Conservation (phyloP, 345 rosid species). For the Bruguiera gymnorhiza region DNA sequence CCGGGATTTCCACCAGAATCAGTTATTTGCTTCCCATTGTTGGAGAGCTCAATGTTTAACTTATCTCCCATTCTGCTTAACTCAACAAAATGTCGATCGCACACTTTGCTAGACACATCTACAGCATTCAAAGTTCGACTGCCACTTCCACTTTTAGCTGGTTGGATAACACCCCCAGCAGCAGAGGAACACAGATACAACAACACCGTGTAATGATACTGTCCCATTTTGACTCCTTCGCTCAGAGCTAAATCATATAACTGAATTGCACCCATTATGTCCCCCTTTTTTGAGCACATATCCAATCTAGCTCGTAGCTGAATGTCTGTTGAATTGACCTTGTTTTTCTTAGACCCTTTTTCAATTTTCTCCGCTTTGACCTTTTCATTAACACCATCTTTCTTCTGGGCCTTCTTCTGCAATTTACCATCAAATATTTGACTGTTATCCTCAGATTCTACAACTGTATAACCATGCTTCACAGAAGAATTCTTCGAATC, state of each 20-base stretch:
- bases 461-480: slow-evolving; percentile 12
- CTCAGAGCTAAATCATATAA: slow-evolving; percentile 46
- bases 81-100: slow-evolving; percentile 5
- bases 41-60: slow-evolving; percentile 4
- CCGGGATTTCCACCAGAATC: neutral
- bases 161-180: slow-evolving; percentile 56
- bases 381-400: slow-evolving; percentile 9
- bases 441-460: slow-evolving; percentile 8
- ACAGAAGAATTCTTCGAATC: slow-evolving; percentile 22
- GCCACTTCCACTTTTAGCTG: slow-evolving; percentile 56
- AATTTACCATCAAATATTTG: neutral
- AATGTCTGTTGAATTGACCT: slow-evolving; percentile 26
- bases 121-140: slow-evolving; percentile 27
- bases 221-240: slow-evolving; percentile 41
- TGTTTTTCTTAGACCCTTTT: slow-evolving; percentile 29
- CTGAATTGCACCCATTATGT: slow-evolving; percentile 48
- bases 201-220: slow-evolving; percentile 52
- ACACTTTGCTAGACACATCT: slow-evolving; percentile 19
- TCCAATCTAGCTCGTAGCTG: slow-evolving; percentile 39
- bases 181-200: slow-evolving; percentile 71
- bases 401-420: slow-evolving; percentile 13
- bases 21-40: slow-evolving; percentile 2
- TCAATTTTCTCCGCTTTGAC: slow-evolving; percentile 16
- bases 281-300: slow-evolving; percentile 60
- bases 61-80: slow-evolving; percentile 9